phyloP scores from a whole-genome alignment of 192 early-diverging fungal species.

The Ramicandelaber brevisporus region DNA sequence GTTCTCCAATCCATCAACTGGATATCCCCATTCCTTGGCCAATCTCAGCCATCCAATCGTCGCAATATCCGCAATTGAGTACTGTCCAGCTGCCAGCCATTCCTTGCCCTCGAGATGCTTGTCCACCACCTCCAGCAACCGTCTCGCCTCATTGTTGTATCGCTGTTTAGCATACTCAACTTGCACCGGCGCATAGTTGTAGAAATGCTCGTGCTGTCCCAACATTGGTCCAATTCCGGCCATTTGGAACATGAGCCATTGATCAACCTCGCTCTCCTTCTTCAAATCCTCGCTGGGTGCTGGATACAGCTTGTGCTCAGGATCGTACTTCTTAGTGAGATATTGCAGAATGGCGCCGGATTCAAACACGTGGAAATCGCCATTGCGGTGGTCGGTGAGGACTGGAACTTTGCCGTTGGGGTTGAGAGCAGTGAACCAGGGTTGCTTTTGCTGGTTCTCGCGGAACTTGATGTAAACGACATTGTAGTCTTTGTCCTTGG shows the following conservation, averaged over 20 bases:
- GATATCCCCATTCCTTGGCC: no score
- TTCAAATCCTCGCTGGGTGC: conserved; percentile 18
- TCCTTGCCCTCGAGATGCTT: conserved; percentile 6
- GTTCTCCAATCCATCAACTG: conserved; percentile 11
- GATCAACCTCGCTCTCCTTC: conserved; percentile 11
- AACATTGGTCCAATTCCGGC: conserved; percentile 16
- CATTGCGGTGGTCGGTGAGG: conserved; percentile 19
- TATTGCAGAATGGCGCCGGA: conserved; percentile 27
- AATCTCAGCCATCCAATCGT: conserved; percentile 21
- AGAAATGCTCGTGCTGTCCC: conserved; percentile 25
- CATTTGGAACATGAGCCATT: conserved; percentile 27
- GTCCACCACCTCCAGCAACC: conserved; percentile 17
- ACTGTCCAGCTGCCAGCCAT: conserved; percentile 10
- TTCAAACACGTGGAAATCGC: conserved; percentile 26
- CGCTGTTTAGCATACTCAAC: conserved; percentile 21
- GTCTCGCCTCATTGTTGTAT: conserved; percentile 20
- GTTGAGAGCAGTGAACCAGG: conserved; percentile 23
- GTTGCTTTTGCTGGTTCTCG: conserved; percentile 18
- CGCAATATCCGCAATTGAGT: conserved; percentile 22
- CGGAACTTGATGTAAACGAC: conserved; percentile 9
- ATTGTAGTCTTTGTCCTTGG: no score
- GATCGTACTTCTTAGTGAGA: conserved; percentile 23
- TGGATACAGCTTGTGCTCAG: conserved; percentile 15
- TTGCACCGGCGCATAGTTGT: conserved; percentile 16
- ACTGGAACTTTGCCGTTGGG: conserved; percentile 23